phyloP scores from a whole-genome alignment of 345 rosid genomes.

The Citrus australasica region DNA sequence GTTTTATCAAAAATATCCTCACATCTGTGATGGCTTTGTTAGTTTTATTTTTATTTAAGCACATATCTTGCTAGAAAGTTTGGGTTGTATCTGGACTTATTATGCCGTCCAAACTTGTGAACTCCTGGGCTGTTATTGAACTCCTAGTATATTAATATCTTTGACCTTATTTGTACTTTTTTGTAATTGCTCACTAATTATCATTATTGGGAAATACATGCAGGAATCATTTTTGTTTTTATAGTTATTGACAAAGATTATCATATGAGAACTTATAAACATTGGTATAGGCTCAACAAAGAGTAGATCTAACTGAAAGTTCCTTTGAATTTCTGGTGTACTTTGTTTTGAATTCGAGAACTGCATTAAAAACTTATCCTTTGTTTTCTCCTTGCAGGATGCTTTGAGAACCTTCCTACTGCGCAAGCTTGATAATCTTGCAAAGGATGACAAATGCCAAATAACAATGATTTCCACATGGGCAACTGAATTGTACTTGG shows the following conservation, averaged over 20 bases:
- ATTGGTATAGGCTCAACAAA: neutral
- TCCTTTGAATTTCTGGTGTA: neutral
- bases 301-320: neutral
- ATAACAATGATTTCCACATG: slow-evolving; percentile 98
- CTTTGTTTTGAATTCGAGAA: slow-evolving; percentile 3
- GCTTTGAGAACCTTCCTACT: slow-evolving; percentile 92
- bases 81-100: neutral
- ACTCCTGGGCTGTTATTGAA: neutral
- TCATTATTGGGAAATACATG: neutral
- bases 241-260: neutral
- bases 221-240: neutral
- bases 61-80: neutral
- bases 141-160: neutral
- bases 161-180: neutral
- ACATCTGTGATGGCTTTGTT: neutral
- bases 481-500: slow-evolving; percentile 96
- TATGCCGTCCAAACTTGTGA: neutral
- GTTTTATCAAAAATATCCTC: neutral
- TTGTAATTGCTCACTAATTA: neutral
- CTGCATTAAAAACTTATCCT: slow-evolving; percentile 6
- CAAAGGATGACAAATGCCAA: slow-evolving; percentile 95
- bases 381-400: slow-evolving; percentile 59
- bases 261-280: neutral
- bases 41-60: neutral
- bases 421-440: slow-evolving; percentile 91